A percentile compares a stretch with the other conserved stretches of the same genome.
Conservation (phyloP, 371 early-diverging fungal species). For the Actinomucor elegans region DNA sequence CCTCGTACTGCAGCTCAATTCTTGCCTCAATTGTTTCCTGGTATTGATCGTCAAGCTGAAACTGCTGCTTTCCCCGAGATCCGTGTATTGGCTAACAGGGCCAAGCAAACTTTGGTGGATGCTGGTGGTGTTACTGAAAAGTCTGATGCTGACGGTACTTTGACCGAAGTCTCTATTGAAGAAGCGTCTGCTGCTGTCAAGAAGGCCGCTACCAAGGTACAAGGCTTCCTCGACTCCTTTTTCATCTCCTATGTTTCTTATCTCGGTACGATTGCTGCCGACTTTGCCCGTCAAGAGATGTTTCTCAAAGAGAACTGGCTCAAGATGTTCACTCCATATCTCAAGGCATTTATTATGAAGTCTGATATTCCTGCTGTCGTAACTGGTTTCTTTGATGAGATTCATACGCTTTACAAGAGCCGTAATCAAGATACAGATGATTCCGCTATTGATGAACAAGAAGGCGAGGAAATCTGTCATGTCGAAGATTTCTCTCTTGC, state of each 20-base stretch:
- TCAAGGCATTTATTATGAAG: conserved; percentile 46
- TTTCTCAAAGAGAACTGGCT: conserved; percentile 55
- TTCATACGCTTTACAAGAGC: conserved; percentile 45
- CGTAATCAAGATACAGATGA: conserved; percentile 50
- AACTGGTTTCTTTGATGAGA: conserved; percentile 34
- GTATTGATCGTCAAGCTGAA: conserved; percentile 62
- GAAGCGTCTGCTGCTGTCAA: conserved; percentile 47
- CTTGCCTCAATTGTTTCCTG: conserved; percentile 69
- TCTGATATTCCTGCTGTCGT: conserved; percentile 41
- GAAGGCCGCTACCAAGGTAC: conserved; percentile 45
- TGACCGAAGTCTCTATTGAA: conserved; percentile 34
- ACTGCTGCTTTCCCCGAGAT: conserved; percentile 63
- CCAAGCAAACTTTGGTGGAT: conserved; percentile 56
- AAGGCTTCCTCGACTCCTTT: conserved; percentile 58
- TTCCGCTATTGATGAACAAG: conserved; percentile 43
- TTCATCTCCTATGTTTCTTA: conserved; percentile 46
- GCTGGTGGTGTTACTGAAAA: conserved; percentile 55
- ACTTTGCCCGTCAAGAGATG: conserved; percentile 53
- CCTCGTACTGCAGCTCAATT: conserved; percentile 64
- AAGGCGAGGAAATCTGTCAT: conserved; percentile 74
- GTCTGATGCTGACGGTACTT: conserved; percentile 29
- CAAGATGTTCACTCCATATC: conserved; percentile 34
- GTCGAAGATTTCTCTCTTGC: conserved; percentile 77
- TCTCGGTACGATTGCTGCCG: conserved; percentile 50
- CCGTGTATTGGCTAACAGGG: conserved; percentile 58